Percentiles rank a stretch among this genome's conserved stretches.
These are phyloP conservation scores for Coniosporium apollinis DNA, from an alignment of 495 filamentous ascomycete genomes.

Conservation along the genomic window DNA sequence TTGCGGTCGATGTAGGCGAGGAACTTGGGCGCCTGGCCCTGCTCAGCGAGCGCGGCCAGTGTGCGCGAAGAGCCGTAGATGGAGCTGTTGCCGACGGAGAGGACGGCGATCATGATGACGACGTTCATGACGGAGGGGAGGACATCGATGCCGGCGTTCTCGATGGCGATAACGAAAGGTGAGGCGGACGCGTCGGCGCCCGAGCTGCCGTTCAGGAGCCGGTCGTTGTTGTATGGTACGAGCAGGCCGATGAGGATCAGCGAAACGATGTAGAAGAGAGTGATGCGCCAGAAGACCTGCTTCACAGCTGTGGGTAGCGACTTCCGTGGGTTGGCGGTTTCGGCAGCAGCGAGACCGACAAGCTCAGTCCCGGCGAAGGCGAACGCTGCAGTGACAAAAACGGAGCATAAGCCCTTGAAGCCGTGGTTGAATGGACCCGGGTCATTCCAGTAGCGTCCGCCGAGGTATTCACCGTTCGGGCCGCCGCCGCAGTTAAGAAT, in stretches of 20 bases:
- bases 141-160: constrained; percentile 20
- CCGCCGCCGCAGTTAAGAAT: constrained; percentile 40
- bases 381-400: constrained; percentile 52
- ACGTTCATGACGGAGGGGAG: constrained; percentile 24
- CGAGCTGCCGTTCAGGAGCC: constrained; percentile 10
- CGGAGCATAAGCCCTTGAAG: constrained; percentile 50
- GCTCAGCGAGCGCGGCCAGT: constrained; percentile 23
- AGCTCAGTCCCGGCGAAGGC: constrained; percentile 46
- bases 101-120: constrained; percentile 24
- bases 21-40: constrained; percentile 21
- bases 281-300: constrained; percentile 34
- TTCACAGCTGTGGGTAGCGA: constrained; percentile 27
- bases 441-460: constrained; percentile 46
- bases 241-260: constrained; percentile 20
- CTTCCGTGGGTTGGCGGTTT: constrained; percentile 28
- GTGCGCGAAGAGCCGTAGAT: constrained; percentile 24
- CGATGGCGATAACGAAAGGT: constrained; percentile 24
- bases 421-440: constrained; percentile 48
- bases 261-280: constrained; percentile 26
- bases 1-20: constrained; percentile 24
- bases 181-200: constrained; percentile 13
- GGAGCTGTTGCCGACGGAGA: constrained; percentile 24
- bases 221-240: constrained; percentile 17
- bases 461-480: constrained; percentile 60
- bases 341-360: constrained; percentile 30